These are phyloP conservation scores for Phlegmacium glaucopus DNA, from an alignment of 768 basidiomycete genomes.

Conservation along the genomic window DNA sequence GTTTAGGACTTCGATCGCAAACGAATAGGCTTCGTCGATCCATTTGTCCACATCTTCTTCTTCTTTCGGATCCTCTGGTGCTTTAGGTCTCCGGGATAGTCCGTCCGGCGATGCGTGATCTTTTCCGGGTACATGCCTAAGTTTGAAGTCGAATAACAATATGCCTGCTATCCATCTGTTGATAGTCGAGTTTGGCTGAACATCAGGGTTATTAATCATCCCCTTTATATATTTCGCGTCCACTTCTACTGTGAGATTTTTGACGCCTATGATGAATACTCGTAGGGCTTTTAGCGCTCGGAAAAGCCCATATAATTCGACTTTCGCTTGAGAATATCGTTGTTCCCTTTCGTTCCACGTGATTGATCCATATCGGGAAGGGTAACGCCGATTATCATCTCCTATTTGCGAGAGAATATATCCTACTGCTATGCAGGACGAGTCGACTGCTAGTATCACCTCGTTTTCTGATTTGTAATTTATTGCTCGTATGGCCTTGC, in stretches of 20 bases:
- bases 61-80: conserved; percentile 12
- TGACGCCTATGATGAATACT: conserved; percentile 17
- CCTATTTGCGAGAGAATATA: conserved; percentile 14
- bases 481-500: conserved; percentile 11
- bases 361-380: conserved; percentile 12
- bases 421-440: conserved; percentile 15
- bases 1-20: too few relatives aligned
- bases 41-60: conserved; percentile 12
- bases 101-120: conserved; percentile 19
- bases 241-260: conserved; percentile 19
- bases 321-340: too few relatives aligned
- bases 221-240: conserved; percentile 29
- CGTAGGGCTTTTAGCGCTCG: too few relatives aligned
- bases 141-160: too few relatives aligned
- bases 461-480: conserved; percentile 11
- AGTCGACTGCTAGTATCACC: conserved; percentile 20
- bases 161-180: conserved; percentile 24
- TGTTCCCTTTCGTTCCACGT: not conserved
- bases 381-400: conserved; percentile 9
- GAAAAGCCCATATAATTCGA: too few relatives aligned
- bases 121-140: not conserved
- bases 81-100: conserved; percentile 17
- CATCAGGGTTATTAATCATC: conserved; percentile 26
- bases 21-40: too few relatives aligned
- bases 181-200: conserved; percentile 23